Evolutionary conservation across 1,284 basidiomycete genomes (phyloP).

Genomic region (Ganoderma leucocontextum): DNA sequence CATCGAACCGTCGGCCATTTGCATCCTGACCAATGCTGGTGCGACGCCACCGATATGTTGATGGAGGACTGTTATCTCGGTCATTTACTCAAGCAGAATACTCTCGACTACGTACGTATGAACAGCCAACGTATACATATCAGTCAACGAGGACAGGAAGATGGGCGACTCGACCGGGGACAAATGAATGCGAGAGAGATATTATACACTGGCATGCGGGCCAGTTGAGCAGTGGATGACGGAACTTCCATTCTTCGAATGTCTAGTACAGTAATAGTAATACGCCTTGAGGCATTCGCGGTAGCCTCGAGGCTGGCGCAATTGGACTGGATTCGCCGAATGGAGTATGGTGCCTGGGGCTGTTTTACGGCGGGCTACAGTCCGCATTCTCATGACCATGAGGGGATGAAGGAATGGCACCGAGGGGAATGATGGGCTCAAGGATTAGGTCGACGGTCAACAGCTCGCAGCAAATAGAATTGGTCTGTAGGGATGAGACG

Average conservation of each 20-base stretch:
- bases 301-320: constrained; percentile 26
- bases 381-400: constrained; percentile 21
- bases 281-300: constrained; percentile 27
- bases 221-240: constrained; percentile 3
- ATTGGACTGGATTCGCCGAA: constrained; percentile 4
- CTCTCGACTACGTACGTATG: not conserved
- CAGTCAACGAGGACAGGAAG: not conserved
- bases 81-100: not conserved
- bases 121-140: not conserved
- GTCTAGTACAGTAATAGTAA: no score
- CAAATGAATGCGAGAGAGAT: not conserved
- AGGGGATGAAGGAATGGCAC: constrained; percentile 6
- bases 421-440: constrained; percentile 14
- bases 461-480: constrained; percentile 4
- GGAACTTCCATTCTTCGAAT: constrained; percentile 19
- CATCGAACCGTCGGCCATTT: not conserved
- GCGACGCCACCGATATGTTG: constrained; percentile 4
- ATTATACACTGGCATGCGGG: not conserved
- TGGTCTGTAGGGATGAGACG: constrained; percentile 11
- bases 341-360: constrained; percentile 8
- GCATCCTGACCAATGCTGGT: not conserved
- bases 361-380: constrained; percentile 1
- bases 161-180: not conserved
- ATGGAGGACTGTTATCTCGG: not conserved
- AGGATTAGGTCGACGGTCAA: constrained; percentile 14